phyloP scores from a whole-genome alignment of 306 rosid species.

The Crotalaria pallida region DNA sequence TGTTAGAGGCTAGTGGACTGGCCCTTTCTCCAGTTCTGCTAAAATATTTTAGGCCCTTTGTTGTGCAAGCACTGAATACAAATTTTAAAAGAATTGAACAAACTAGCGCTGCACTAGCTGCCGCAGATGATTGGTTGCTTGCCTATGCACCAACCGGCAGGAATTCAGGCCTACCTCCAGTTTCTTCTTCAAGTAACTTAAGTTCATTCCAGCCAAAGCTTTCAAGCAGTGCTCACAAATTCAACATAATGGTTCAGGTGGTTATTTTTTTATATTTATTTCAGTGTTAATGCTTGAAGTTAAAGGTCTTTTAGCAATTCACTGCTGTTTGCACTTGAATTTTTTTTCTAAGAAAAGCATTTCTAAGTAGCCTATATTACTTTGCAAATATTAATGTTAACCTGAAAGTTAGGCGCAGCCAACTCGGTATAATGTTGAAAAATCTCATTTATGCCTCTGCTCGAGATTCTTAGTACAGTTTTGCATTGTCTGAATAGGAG shows the following conservation, averaged over 20 bases:
- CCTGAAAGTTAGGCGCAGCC: neutral
- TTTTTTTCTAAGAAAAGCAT: neutral
- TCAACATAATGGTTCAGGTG: slow-evolving; percentile 84
- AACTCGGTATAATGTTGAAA: neutral
- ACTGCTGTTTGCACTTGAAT: neutral
- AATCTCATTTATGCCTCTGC: neutral
- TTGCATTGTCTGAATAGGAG: slow-evolving; percentile 43
- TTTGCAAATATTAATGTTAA: neutral
- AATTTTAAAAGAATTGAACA: slow-evolving; percentile 77
- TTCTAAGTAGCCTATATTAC: neutral
- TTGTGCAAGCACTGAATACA: slow-evolving; percentile 51
- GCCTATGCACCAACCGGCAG: slow-evolving; percentile 43
- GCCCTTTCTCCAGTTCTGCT: slow-evolving; percentile 70
- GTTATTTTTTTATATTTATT: neutral
- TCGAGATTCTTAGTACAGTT: neutral
- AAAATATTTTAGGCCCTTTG: slow-evolving; percentile 56
- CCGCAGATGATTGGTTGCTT: slow-evolving; percentile 77
- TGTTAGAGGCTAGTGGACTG: slow-evolving; percentile 65
- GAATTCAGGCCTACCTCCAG: slow-evolving; percentile 31
- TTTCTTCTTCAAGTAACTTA: slow-evolving; percentile 29
- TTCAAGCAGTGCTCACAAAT: slow-evolving; percentile 75
- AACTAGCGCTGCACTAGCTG: slow-evolving; percentile 64
- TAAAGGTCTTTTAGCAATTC: neutral
- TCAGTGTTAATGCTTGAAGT: neutral
- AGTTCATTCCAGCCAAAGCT: slow-evolving; percentile 58